phyloP scores from a whole-genome alignment of 805 yeast genomes.

The Starmerella vitae region DNA sequence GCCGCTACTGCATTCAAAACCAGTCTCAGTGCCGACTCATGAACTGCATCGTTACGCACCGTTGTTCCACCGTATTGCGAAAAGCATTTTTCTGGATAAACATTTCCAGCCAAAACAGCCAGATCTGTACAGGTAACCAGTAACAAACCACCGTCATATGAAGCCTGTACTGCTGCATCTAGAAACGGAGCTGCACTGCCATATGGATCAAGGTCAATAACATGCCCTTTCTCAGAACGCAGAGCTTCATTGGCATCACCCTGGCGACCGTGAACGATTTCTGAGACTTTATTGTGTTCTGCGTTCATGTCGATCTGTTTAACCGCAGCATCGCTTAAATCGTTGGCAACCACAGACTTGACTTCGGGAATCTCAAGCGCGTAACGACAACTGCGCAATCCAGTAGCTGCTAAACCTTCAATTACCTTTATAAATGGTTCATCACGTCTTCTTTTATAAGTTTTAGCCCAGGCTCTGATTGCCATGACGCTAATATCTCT shows the following conservation, averaged over 20 bases:
- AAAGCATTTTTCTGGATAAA: constrained; percentile 93
- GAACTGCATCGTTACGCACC: constrained; percentile 72
- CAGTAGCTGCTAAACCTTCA: constrained; percentile 92
- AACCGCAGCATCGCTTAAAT: constrained; percentile 75
- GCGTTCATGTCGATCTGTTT: constrained; percentile 61
- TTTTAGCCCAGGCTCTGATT: constrained; percentile 72
- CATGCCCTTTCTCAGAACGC: constrained; percentile 53
- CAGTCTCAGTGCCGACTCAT: constrained; percentile 82
- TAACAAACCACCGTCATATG: constrained; percentile 73
- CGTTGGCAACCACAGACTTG: constrained; percentile 72
- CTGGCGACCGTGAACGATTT: constrained; percentile 49
- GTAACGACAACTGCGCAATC: constrained; percentile 83
- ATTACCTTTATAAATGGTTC: constrained; percentile 50
- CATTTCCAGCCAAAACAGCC: constrained; percentile 88
- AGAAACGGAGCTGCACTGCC: constrained; percentile 95
- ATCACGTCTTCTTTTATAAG: constrained; percentile 30
- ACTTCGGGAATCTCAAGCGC: constrained; percentile 80
- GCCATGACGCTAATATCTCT: constrained; percentile 78
- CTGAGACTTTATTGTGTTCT: constrained; percentile 45
- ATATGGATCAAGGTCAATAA: constrained; percentile 90
- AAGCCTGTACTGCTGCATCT: constrained; percentile 75
- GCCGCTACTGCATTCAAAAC: constrained; percentile 62
- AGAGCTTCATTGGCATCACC: constrained; percentile 88
- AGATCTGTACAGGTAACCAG: constrained; percentile 93
- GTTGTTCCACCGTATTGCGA: constrained; percentile 90